A percentile compares a stretch with the other conserved stretches of the same genome.
These are phyloP conservation scores for Pichia sp. DNA, from an alignment of 1,139 yeast genomes.

Conservation along the genomic window DNA sequence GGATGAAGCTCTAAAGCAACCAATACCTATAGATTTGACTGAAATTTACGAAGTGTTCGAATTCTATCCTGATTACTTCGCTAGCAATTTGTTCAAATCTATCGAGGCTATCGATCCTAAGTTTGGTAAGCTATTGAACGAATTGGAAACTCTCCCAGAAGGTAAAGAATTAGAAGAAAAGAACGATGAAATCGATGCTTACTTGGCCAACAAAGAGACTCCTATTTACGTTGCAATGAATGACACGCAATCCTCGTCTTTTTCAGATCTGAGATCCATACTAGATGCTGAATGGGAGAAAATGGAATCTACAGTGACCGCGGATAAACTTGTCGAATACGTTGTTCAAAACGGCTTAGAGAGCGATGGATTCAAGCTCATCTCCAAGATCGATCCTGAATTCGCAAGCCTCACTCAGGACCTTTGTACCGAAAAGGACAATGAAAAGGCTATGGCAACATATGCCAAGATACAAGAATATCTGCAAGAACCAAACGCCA, in stretches of 20 bases:
- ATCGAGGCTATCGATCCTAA: constrained; percentile 24
- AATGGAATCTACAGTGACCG: constrained; percentile 21
- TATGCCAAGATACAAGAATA: constrained; percentile 21
- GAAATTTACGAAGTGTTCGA: constrained; percentile 29
- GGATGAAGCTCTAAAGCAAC: constrained; percentile 20
- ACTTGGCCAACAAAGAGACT: constrained; percentile 20
- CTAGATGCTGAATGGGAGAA: constrained; percentile 21
- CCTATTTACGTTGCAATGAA: constrained; percentile 25
- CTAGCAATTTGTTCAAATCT: constrained; percentile 18
- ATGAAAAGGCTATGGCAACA: constrained; percentile 19
- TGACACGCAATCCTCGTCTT: constrained; percentile 20
- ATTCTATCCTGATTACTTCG: constrained; percentile 23
- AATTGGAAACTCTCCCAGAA: constrained; percentile 26
- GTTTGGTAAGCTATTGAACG: constrained; percentile 23
- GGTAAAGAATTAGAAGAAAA: constrained; percentile 24
- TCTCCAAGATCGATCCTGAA: constrained; percentile 23
- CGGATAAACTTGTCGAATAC: constrained; percentile 25
- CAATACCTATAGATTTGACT: constrained; percentile 28
- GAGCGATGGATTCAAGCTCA: constrained; percentile 23
- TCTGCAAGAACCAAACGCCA: constrained; percentile 20
- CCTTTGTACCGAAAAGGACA: constrained; percentile 13
- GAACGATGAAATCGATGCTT: constrained; percentile 23
- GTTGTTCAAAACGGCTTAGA: constrained; percentile 22
- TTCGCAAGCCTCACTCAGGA: constrained; percentile 20
- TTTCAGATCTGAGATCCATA: constrained; percentile 17